Evolutionary conservation across 2,329 filamentous ascomycete species (phyloP), one percentile per base, ranked within the genome.

Genomic region (Biscogniauxia sp.): DNA sequence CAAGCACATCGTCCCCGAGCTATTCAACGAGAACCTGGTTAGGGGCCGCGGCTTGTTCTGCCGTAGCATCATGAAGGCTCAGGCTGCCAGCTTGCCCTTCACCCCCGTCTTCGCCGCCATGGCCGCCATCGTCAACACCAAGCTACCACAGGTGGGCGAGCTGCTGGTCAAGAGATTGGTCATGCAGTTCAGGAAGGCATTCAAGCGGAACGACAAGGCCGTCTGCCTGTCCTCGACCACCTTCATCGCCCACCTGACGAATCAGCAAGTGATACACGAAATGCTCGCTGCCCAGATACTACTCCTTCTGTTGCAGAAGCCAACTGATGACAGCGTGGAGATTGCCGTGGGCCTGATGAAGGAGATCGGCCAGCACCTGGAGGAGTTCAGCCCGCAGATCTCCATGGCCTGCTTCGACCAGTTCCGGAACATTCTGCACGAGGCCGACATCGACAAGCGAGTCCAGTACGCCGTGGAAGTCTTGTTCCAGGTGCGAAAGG

Each of bases 381-480:
- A 98, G 74, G 93, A 97, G 74, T 97, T 98, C 93, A 96, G 92
- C 72, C 85, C 88, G 1, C 85, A 91, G 11, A 96, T 98, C 70
- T 88, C 93, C 28, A 85, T 94, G 66, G 91, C 90, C 23, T 92
- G 99, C 7, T 99, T 96, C 72, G 95, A 99, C 72, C 93, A 97
- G 75, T 96, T 99, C 80, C 83, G 95, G 69, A 94, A 90, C 69
- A 97, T 98, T 65, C 80, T 99, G 8, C 94, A 99, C 78, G 95
- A 99, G 76, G 93, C 93, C 52, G 93, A 95, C 72, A 97, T 99
- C 74, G 94, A 98, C 73, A 97, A 97, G 82, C 86, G 95, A 66
- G 93, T 94, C n/a, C 95, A 99, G 78, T 99, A 98, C 77, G 97
- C 97, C 91, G 94, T 99, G 60, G 95, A 99, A 75, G 95, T 98